Percentiles rank a stretch among this genome's conserved stretches.
phyloP scores from a whole-genome alignment of 2,329 filamentous ascomycete species.

The Cryphonectria carpinicola region DNA sequence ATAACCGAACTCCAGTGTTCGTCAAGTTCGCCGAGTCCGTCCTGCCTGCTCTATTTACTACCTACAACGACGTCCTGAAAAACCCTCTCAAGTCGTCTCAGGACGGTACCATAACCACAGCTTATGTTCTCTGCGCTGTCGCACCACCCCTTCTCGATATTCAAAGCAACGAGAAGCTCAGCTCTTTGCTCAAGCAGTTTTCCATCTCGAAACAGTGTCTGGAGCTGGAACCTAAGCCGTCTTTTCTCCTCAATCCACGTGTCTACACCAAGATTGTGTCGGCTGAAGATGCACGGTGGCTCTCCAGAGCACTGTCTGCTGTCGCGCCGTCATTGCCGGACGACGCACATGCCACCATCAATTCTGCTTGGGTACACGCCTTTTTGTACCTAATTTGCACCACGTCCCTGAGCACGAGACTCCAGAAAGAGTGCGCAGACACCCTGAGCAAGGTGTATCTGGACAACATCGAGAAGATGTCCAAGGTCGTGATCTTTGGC shows the following conservation, averaged over 20 bases:
- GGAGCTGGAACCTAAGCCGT: conserved; percentile 76
- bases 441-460: conserved; percentile 69
- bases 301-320: conserved; percentile 69
- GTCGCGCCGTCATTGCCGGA: conserved; percentile 60
- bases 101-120: conserved; percentile 78
- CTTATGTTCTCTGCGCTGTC: conserved; percentile 73
- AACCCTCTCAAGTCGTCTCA: conserved; percentile 82
- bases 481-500: conserved; percentile 67
- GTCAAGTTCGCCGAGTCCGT: conserved; percentile 57
- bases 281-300: conserved; percentile 80
- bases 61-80: conserved; percentile 75
- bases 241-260: conserved; percentile 82
- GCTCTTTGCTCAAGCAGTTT: conserved; percentile 61
- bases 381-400: conserved; percentile 79
- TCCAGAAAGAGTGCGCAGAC: conserved; percentile 66
- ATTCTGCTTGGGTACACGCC: conserved; percentile 78
- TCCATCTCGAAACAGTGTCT: conserved; percentile 69
- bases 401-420: conserved; percentile 59
- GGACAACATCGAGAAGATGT: conserved; percentile 60
- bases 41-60: conserved; percentile 62
- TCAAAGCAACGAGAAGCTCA: conserved; percentile 55
- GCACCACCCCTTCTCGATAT: conserved; percentile 58
- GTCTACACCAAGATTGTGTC: conserved; percentile 79
- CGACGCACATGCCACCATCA: conserved; percentile 52
- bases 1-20: conserved; percentile 52